phyloP scores from a whole-genome alignment of 352 stramenopile species.

The Aphanomyces euteiches region DNA sequence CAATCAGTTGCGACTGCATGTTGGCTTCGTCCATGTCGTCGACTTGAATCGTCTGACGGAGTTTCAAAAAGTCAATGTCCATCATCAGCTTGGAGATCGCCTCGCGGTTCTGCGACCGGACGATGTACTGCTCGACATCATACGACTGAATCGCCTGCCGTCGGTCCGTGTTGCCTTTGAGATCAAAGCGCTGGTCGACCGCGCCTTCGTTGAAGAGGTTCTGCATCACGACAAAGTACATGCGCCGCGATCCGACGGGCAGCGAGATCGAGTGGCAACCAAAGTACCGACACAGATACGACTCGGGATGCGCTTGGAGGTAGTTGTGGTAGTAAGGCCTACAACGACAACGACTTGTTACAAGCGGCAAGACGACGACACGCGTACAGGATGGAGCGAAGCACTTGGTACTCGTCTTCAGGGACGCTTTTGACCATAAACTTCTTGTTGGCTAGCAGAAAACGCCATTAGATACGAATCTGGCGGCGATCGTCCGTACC shows the following conservation, averaged over 20 bases:
- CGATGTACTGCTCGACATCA: conserved; percentile 61
- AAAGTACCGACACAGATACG: conserved; percentile 76
- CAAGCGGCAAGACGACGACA: too few species aligned
- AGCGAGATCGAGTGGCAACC: conserved; percentile 81
- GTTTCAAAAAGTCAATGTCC: conserved; percentile 82
- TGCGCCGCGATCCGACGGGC: conserved; percentile 68
- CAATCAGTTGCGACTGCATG: conserved; percentile 66
- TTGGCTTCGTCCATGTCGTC: conserved; percentile 41
- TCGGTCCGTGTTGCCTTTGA: conserved; percentile 75
- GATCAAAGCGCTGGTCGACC: conserved; percentile 72
- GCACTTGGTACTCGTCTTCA: conserved; percentile 78
- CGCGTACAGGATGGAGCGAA: conserved; percentile 69
- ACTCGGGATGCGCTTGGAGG: conserved; percentile 65
- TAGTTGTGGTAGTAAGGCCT: conserved; percentile 79
- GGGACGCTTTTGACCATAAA: conserved; percentile 88
- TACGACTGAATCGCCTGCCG: conserved; percentile 62
- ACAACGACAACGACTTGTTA: background rate
- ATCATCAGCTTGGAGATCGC: conserved; percentile 78
- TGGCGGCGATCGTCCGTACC: conserved; percentile 29
- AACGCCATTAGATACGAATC: conserved; percentile 8
- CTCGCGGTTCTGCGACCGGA: conserved; percentile 52
- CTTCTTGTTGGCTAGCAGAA: conserved; percentile 63
- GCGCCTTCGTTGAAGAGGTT: conserved; percentile 48
- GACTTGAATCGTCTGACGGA: conserved; percentile 56
- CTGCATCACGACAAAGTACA: conserved; percentile 79